These are phyloP conservation scores for Capsicum chinense DNA, from an alignment of 257 asterid genomes.

Conservation along the genomic window DNA sequence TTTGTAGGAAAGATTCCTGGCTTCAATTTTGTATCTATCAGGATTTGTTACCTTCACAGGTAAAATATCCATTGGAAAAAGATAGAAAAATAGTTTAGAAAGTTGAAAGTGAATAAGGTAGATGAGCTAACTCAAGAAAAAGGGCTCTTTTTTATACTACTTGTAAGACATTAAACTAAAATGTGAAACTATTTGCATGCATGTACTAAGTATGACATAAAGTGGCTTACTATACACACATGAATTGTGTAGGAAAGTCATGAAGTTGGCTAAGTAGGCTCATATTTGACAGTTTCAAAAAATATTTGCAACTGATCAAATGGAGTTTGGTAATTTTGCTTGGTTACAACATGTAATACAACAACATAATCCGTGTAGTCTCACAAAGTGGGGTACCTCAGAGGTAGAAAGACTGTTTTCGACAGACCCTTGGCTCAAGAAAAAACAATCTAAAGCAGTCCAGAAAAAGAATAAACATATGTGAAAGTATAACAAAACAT, in stretches of 20 bases:
- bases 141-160: slow-evolving; percentile 34
- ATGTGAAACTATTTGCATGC: slow-evolving; percentile 35
- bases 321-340: background rate
- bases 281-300: slow-evolving; percentile 27
- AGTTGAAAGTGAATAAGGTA: slow-evolving; percentile 33
- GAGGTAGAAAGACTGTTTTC: too few species aligned
- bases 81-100: background rate
- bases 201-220: slow-evolving; percentile 28
- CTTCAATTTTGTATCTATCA: slow-evolving; percentile 45
- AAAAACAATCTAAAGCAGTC: too few species aligned
- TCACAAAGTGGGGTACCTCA: too few species aligned
- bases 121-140: slow-evolving; percentile 52
- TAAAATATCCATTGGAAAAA: slow-evolving; percentile 52
- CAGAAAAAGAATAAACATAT: too few species aligned
- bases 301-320: slow-evolving; percentile 14
- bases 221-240: background rate
- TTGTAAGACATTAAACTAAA: background rate
- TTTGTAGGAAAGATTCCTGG: slow-evolving; percentile 54
- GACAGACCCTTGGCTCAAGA: too few species aligned
- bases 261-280: slow-evolving; percentile 19
- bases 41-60: slow-evolving; percentile 39
- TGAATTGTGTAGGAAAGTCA: slow-evolving; percentile 20
- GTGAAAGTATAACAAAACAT: too few species aligned
- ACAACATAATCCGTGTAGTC: too few species aligned
- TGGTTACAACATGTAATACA: too few species aligned